Conservation (phyloP, 257 asterid genomes). For the Ocimum tenuiflorum region DNA sequence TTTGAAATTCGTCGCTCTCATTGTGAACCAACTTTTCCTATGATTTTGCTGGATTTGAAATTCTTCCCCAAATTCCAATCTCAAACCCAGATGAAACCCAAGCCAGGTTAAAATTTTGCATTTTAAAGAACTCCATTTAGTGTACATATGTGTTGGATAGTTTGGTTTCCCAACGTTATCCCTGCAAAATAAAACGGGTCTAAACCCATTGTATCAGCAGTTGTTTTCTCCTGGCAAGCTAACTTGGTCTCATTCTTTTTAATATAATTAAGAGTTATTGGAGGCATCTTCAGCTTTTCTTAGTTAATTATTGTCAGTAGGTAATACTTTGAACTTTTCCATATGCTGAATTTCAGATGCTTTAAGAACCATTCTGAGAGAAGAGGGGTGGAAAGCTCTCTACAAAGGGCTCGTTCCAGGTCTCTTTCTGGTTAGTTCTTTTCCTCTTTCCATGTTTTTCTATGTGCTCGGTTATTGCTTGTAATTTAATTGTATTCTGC, state of each 20-base stretch:
- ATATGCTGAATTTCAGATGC: conserved; percentile 58
- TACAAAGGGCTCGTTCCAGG: conserved; percentile 90
- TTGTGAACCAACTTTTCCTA: too few relatives aligned
- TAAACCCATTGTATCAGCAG: neutral
- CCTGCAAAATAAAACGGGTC: neutral
- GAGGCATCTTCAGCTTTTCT: too few relatives aligned
- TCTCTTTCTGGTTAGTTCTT: conserved; percentile 62
- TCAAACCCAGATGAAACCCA: too few relatives aligned
- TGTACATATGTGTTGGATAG: too few relatives aligned
- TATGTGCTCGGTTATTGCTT: neutral
- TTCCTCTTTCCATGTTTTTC: conserved; percentile 7
- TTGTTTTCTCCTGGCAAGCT: neutral
- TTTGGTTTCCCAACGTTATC: neutral
- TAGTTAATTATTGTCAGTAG: neutral
- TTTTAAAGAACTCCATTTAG: too few relatives aligned
- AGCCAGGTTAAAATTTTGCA: too few relatives aligned
- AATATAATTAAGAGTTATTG: neutral
- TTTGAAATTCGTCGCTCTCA: too few relatives aligned
- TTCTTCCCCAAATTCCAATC: too few relatives aligned
- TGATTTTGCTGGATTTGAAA: too few relatives aligned
- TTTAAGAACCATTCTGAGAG: conserved; percentile 71
- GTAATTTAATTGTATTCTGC: neutral
- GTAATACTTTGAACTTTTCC: neutral
- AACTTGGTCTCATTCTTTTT: conserved; percentile 7
- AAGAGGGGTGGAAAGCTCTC: conserved; percentile 93